Base-by-base conservation (phyloP, 2,329 filamentous ascomycete species). In the Stylonectria norvegica region DNA sequence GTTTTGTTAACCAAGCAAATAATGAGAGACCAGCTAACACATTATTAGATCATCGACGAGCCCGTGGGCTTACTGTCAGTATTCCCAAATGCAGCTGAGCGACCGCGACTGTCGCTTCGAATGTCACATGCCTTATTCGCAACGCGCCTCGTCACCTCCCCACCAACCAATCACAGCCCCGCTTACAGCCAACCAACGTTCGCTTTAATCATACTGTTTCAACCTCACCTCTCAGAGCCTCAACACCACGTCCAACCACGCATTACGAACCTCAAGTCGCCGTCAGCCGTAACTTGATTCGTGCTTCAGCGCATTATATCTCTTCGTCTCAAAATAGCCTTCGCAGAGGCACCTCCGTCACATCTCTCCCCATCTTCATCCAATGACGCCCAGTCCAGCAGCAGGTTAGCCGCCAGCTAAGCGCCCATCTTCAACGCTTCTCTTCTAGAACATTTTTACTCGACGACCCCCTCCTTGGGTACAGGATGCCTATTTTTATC, bases 351-450 rank as follows among this genome's bases (percentile, higher is more conserved):
- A 34, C 4, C 4, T 7, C 19, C n/a, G 19, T 35, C 33, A 27
- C 20, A 35, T 9, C 23, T 20, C 7, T n/a, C 27, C 33, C 33
- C 4, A 16, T 15, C 19, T 25, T 30, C 14, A 8, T 17, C 30
- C 30, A 54, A 52, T 50, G 22, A 40, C 38, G 33, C 20, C 20
- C 5, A 7, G 16, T 7, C 31, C n/a, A 12, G 11, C 20, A 22
- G 11, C 35, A 19, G 14, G 20, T 29, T 57, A 57, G 43, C 54
- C 54, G 54, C 54, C 45, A 28, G 38, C 50, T 57, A 57, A 57
- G 52, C 54, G 54, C 54, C 48, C 42, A 30, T 37, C 20, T 45
- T 34, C 38, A 53, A 40, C 30, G 40, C 41, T 29, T 42, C 31
- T 22, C 40, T 46, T 51, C 41, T 39, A 47, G 41, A 47, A 54